phyloP scores from a whole-genome alignment of 2,329 filamentous ascomycete species.

The Cordyceps cicadae region DNA sequence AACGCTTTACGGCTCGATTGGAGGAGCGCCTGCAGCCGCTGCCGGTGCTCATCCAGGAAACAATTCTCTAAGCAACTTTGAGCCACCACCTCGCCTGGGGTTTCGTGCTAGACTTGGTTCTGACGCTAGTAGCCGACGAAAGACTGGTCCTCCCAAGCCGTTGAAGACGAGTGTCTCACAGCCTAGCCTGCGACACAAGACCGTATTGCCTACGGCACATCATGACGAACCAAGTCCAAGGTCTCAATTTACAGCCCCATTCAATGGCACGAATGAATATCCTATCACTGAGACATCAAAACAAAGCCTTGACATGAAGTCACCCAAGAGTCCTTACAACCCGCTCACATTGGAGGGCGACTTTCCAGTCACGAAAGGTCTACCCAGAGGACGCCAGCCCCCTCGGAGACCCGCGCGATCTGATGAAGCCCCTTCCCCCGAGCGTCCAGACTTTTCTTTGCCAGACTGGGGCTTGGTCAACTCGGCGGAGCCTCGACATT shows the following conservation, averaged over 20 bases:
- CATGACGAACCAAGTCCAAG: not conserved
- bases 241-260: not conserved
- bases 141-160: not conserved
- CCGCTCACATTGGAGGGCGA: constrained; percentile 23
- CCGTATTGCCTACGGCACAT: not conserved
- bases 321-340: constrained; percentile 21
- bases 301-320: constrained; percentile 9
- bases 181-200: not conserved
- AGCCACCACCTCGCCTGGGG: constrained; percentile 2
- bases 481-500: constrained; percentile 21
- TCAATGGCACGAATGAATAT: not conserved
- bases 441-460: constrained; percentile 14
- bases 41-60: constrained; percentile 3
- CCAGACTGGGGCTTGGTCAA: constrained; percentile 24
- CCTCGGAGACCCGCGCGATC: constrained; percentile 13
- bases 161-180: not conserved
- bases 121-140: constrained; percentile 8
- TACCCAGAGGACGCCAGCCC: constrained; percentile 27
- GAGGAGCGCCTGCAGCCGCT: not conserved
- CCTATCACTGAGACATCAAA: constrained; percentile 7
- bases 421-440: constrained; percentile 6
- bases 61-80: not conserved
- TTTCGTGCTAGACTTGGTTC: constrained; percentile 11
- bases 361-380: constrained; percentile 26
- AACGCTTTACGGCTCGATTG: constrained; percentile 1